Evolutionary conservation across 148 eudicot genomes (phyloP), one percentile per base, ranked within the genome.

Genomic region (Chenopodium formosanum): DNA sequence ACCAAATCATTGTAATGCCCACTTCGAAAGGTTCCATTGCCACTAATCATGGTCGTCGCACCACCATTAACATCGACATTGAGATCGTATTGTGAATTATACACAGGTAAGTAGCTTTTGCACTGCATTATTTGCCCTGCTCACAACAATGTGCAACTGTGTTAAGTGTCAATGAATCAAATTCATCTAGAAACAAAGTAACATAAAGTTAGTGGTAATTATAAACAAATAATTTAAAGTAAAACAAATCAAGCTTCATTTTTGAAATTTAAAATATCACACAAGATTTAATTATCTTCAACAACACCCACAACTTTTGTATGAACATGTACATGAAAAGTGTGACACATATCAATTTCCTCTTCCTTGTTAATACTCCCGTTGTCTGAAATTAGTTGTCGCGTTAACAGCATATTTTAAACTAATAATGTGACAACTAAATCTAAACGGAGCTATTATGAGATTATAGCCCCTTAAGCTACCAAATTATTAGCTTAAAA

Each of bases 111-210:
- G 58, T 75, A 90, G 82, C 86, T 85, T 19, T 89, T 74, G 78
- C 85, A 88, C 86, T 90, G 87, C 91, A 88, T 90, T 7, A 48
- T 74, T 78, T 12, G n/a, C 86, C 86, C 17, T 86, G 88, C 76
- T 60, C 77, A 81, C n/a, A 27, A 62, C 37, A 78, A 66, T 73
- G 48, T 37, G 48, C 40, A 81, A 23, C 52, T 47, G 25, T 19
- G 32, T 80, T 83, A 73, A 65, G 63, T 50, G 63, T 74, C 63
- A 34, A 23, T 2, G 12, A 69, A 34, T 11, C 27, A 40, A 69
- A 70, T 1, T 13, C n/a, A n/a, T 31, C 79, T 13, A 76, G 11
- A n/a, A 7, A 63, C 25, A 9, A 73, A 80, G 64, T 46, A 71
- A 32, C 34, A 70, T 5, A 32, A 8, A 65, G 69, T 65, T 65